Evolutionary conservation across 768 basidiomycete genomes (phyloP).

Genomic region (Auriculariales sp.): DNA sequence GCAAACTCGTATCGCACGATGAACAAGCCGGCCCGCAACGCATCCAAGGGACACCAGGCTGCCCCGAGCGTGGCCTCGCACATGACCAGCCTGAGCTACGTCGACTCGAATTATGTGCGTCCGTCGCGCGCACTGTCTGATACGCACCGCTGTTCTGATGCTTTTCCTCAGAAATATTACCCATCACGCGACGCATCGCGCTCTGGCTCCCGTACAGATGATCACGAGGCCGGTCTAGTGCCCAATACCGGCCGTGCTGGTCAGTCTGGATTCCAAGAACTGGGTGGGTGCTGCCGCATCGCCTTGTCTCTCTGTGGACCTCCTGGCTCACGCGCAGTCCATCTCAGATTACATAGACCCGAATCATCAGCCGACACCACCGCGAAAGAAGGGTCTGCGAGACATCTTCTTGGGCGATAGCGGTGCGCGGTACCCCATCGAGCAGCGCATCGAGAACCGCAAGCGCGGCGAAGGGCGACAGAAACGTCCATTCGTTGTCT

Average conservation of each 20-base stretch:
- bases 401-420: slow-evolving; percentile 3
- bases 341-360: slow-evolving; percentile 53
- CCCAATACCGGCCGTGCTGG: slow-evolving; percentile 36
- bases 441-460: slow-evolving; percentile 81
- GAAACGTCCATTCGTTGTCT: slow-evolving; percentile 49
- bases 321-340: not conserved
- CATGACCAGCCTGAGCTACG: slow-evolving; percentile 8
- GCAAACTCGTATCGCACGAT: slow-evolving; percentile 5
- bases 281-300: not conserved
- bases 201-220: slow-evolving; percentile 6
- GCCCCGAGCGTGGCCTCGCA: not conserved
- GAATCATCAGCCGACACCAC: slow-evolving; percentile 12
- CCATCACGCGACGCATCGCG: slow-evolving; percentile 8
- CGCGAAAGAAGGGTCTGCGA: slow-evolving; percentile 29
- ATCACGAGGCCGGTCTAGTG: slow-evolving; percentile 27
- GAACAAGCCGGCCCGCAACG: not conserved
- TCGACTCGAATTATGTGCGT: slow-evolving; percentile 11
- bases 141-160: not conserved
- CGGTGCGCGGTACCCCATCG: slow-evolving; percentile 39
- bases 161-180: slow-evolving; percentile 6
- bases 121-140: too few species aligned
- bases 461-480: slow-evolving; percentile 75
- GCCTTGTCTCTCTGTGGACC: not conserved
- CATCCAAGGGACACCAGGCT: not conserved
- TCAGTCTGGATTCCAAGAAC: slow-evolving; percentile 29